phyloP scores from a whole-genome alignment of 495 filamentous ascomycete species.

The Podospora bellae-mahoneyi region DNA sequence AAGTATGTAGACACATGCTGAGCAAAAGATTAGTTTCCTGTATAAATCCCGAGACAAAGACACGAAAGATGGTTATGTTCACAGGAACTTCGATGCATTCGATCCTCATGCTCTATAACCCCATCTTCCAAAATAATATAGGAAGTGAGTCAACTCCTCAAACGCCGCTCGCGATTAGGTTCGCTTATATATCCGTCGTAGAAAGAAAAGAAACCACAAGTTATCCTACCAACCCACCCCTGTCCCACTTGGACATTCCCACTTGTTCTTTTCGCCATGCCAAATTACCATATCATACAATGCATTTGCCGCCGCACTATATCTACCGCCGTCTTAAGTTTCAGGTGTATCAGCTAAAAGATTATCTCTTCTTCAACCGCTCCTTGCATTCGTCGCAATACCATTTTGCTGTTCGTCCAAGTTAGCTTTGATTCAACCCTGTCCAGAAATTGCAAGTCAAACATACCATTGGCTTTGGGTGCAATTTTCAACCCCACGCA shows the following conservation, averaged over 20 bases:
- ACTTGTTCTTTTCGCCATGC: neutral
- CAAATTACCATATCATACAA: neutral
- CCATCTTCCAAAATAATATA: neutral
- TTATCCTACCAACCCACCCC: neutral
- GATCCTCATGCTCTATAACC: neutral
- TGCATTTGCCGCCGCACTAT: neutral
- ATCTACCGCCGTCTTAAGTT: neutral
- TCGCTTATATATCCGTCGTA: neutral
- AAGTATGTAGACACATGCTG: too few species aligned
- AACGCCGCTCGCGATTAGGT: neutral
- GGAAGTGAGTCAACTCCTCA: neutral
- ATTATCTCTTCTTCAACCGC: constrained; percentile 47
- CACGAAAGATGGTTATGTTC: too few species aligned
- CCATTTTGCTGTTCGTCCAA: constrained; percentile 69
- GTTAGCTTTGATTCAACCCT: neutral
- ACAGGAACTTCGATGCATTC: neutral
- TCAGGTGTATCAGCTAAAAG: neutral
- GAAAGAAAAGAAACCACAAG: neutral
- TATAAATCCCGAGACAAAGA: too few species aligned
- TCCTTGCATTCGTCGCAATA: constrained; percentile 86
- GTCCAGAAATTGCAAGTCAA: constrained; percentile 27
- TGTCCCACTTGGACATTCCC: neutral
- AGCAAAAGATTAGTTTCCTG: too few species aligned
- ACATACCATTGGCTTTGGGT: constrained; percentile 78
- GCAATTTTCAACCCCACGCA: constrained; percentile 87